Conservation (phyloP, 148 eudicot genomes). For the Rhododendron henanense region DNA sequence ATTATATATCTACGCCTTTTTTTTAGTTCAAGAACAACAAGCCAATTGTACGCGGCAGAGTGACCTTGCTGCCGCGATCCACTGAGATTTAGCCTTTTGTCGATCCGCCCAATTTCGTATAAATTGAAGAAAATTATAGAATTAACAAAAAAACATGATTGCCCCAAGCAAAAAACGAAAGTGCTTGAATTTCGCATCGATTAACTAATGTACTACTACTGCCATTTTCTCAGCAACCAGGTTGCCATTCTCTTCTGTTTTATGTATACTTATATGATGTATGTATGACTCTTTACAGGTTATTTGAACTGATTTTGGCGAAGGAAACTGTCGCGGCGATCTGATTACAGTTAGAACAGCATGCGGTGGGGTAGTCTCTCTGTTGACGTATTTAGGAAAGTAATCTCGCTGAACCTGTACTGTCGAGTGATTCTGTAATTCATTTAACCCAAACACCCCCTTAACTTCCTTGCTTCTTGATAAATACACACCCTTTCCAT, state of each 20-base stretch:
- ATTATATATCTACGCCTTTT: background rate
- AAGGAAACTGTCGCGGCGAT: slow-evolving; percentile 24
- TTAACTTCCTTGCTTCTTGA: background rate
- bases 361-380: slow-evolving; percentile 85
- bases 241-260: background rate
- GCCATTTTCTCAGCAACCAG: background rate
- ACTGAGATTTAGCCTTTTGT: background rate
- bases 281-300: slow-evolving; percentile 23
- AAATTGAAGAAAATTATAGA: background rate
- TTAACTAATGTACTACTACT: background rate
- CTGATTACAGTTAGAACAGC: slow-evolving; percentile 26
- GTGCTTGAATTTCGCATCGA: background rate
- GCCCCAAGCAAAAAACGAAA: background rate
- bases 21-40: background rate
- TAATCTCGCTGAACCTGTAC: slow-evolving; percentile 60
- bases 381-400: slow-evolving; percentile 74
- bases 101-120: background rate
- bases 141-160: background rate
- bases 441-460: background rate
- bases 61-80: background rate
- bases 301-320: slow-evolving; percentile 3
- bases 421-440: slow-evolving; percentile 86
- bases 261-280: background rate
- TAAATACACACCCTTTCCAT: background rate
- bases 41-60: background rate